Evolutionary conservation across 1,139 yeast species (phyloP).

Genomic region (Geotrichum aggregatum): DNA sequence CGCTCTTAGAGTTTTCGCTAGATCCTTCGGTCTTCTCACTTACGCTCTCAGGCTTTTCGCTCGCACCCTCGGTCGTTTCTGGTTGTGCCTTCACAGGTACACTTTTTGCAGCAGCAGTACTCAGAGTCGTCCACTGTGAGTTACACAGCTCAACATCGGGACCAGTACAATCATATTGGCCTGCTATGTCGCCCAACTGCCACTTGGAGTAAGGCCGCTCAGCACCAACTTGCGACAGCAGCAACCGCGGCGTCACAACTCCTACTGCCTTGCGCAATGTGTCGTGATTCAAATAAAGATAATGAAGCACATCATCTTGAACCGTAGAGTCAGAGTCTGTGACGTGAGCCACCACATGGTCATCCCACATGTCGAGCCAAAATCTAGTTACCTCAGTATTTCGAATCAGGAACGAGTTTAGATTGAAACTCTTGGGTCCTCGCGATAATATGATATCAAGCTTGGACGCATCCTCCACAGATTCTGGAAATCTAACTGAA

Average conservation of each 20-base stretch:
- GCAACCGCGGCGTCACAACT: slow-evolving; percentile 5
- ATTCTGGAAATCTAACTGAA: slow-evolving; percentile 10
- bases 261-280: slow-evolving; percentile 9
- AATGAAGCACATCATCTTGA: slow-evolving; percentile 14
- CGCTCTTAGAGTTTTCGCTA: too few species aligned
- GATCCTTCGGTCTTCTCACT: background rate
- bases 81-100: background rate
- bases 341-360: slow-evolving; percentile 7
- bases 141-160: slow-evolving; percentile 3
- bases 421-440: background rate
- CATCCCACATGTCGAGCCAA: slow-evolving; percentile 18
- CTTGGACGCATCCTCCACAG: background rate
- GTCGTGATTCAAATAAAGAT: slow-evolving; percentile 10
- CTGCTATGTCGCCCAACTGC: background rate
- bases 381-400: slow-evolving; percentile 13
- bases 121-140: background rate
- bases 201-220: background rate
- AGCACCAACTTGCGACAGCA: background rate
- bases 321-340: background rate
- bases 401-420: slow-evolving; percentile 15
- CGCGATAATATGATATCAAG: slow-evolving; percentile 4
- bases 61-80: too few species aligned
- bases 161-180: background rate
- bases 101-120: background rate
- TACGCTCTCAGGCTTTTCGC: too few species aligned